phyloP scores from a whole-genome alignment of 2,329 filamentous ascomycete species.

The Aspergillus quadricinctus region DNA sequence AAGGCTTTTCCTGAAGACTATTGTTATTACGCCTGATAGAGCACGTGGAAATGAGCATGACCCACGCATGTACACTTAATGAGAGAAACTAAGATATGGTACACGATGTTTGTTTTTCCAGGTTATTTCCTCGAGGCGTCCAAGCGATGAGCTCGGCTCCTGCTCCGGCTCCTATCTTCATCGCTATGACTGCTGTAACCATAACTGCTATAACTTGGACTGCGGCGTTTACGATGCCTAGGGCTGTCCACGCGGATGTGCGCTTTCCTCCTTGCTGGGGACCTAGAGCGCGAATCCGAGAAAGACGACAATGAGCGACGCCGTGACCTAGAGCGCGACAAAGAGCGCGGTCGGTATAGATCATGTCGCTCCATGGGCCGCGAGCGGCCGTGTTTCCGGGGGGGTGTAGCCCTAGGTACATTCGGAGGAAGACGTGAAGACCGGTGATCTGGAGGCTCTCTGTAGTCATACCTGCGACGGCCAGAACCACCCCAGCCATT shows the following conservation, averaged over 20 bases:
- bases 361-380: constrained; percentile 47
- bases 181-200: constrained; percentile 56
- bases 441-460: constrained; percentile 21
- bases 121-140: constrained; percentile 18
- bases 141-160: constrained; percentile 44
- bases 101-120: background rate
- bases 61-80: background rate
- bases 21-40: background rate
- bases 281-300: constrained; percentile 38
- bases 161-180: constrained; percentile 41
- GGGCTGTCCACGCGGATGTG: constrained; percentile 33
- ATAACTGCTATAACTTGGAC: constrained; percentile 61
- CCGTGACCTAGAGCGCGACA: constrained; percentile 46
- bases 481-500: constrained; percentile 59
- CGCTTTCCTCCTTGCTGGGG: constrained; percentile 37
- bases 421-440: constrained; percentile 23
- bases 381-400: constrained; percentile 37
- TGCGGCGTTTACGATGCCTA: constrained; percentile 47
- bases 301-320: constrained; percentile 35
- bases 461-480: constrained; percentile 35
- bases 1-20: background rate
- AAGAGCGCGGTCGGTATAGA: constrained; percentile 58
- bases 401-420: constrained; percentile 30
- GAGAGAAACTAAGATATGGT: background rate
- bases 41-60: background rate